Evolutionary conservation across 495 filamentous ascomycete species (phyloP).

Genomic region (Tetracladium marchalianum): DNA sequence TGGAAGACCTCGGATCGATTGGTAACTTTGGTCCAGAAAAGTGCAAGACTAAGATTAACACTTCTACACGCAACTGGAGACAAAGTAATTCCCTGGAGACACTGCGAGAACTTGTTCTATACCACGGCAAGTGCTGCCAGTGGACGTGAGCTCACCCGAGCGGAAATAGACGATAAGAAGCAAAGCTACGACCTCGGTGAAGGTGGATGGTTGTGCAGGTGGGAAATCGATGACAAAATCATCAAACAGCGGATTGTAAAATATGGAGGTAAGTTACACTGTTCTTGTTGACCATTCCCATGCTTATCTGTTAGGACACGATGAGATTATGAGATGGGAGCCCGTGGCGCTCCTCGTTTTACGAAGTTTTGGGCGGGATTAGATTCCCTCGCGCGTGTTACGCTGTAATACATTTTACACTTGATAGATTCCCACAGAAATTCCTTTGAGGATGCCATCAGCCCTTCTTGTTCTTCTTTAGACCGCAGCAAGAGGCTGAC

Average conservation of each 20-base stretch:
- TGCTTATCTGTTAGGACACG: no score
- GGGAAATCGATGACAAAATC: background rate
- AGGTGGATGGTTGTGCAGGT: background rate
- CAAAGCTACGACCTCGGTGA: background rate
- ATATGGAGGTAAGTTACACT: background rate
- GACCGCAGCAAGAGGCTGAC: no score
- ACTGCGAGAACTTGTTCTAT: background rate
- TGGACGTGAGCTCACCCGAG: background rate
- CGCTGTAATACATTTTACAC: no score
- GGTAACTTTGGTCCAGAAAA: background rate
- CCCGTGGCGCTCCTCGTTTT: no score
- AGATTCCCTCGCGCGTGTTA: no score
- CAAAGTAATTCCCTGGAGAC: background rate
- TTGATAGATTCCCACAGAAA: no score
- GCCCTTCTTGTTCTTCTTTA: no score
- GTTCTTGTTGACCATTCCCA: no score
- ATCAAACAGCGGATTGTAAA: slow-evolving; percentile 2
- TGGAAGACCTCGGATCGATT: slow-evolving; percentile 2
- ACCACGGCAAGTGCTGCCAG: background rate
- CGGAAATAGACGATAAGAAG: no score
- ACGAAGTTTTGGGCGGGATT: no score
- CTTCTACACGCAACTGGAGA: background rate
- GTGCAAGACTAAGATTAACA: background rate
- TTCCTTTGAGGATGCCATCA: no score
- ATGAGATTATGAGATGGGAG: no score